Base-by-base conservation (phyloP, 1,139 yeast genomes). In the Chernovozyma aurita region DNA sequence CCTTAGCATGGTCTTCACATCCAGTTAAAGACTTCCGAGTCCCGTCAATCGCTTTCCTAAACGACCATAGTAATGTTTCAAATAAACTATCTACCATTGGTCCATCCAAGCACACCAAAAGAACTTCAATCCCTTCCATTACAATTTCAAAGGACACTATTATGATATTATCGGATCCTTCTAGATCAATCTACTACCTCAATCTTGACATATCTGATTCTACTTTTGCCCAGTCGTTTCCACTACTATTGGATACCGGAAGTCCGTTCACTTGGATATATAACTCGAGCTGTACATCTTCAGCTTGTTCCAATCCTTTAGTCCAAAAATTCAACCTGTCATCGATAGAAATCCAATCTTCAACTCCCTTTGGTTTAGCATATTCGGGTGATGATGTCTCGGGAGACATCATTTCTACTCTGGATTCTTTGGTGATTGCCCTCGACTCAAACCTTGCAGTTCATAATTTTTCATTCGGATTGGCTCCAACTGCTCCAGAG, bases 201-300 rank as follows among this genome's bases (percentile, higher is more conserved):
- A 47, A 52, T 27, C 36, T 51, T 13, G 38, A 51, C 9, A 38
- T 61, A 2, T 18, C 38, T n/a, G 52, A 51, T 29, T 21, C 41
- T 2, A 24, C 29, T 8, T 59, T 66, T 7, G 52, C 61, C 20
- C 70, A 65, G 32, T 47, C 59, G 16, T 78, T 70, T 48, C 74
- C 76, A 5, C 57, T 80, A 31, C 64, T 80, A 14, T 59, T 80
- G 20, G 87, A 80, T 51, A 80, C 87, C 0, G 86, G 85, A 2
- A 76, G 83, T 26, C 77, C 80, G 27, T 72, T 78, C 41, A 55
- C 80, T 2, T 80, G 87, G 87, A 66, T 80, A 3, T 78, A 77
- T 49, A 78, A 78, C 34, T 52, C 63, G 2, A 58, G 70, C 33
- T 80, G 86, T 57, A 54, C 59, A 1, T 64, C 68, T 24, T 42